These are phyloP conservation scores for Mucor indicus DNA, from an alignment of 371 early-diverging fungal species.

Conservation along the genomic window DNA sequence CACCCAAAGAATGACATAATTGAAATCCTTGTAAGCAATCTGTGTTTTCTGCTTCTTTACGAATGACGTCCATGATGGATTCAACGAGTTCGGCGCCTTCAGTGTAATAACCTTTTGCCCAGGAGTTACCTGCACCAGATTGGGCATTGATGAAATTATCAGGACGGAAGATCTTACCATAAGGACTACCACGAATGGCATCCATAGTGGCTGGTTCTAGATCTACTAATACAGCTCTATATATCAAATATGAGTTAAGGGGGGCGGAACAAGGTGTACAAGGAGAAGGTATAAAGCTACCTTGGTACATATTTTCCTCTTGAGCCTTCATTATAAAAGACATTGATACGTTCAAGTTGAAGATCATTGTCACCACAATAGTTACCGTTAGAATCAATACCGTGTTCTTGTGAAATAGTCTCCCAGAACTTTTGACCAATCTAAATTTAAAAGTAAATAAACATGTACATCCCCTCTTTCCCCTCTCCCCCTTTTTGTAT, in stretches of 20 bases:
- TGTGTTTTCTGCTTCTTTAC: conserved; percentile 82
- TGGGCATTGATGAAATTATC: conserved; percentile 87
- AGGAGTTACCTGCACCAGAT: conserved; percentile 90
- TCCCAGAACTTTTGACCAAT: conserved; percentile 95
- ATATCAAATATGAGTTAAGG: neutral
- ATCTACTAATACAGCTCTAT: conserved; percentile 95
- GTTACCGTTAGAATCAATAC: conserved; percentile 75
- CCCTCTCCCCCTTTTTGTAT: neutral
- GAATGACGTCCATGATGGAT: conserved; percentile 76
- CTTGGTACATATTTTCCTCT: conserved; percentile 84
- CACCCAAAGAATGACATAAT: conserved; percentile 85
- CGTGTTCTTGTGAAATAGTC: conserved; percentile 91
- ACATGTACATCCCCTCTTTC: conserved; percentile 3
- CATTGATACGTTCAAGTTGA: conserved; percentile 93
- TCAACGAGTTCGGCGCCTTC: conserved; percentile 92
- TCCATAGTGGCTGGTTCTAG: conserved; percentile 99
- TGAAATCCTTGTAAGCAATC: conserved; percentile 92
- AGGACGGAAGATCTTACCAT: conserved; percentile 79
- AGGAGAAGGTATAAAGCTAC: no score
- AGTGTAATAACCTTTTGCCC: conserved; percentile 94
- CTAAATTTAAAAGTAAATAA: conserved; percentile 18
- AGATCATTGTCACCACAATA: conserved; percentile 82
- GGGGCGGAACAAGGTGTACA: no score
- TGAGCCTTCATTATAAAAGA: conserved; percentile 97
- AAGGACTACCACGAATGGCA: conserved; percentile 74